These are phyloP conservation scores for Aphanocladium album DNA, from an alignment of 2,329 filamentous ascomycete genomes.

Conservation along the genomic window DNA sequence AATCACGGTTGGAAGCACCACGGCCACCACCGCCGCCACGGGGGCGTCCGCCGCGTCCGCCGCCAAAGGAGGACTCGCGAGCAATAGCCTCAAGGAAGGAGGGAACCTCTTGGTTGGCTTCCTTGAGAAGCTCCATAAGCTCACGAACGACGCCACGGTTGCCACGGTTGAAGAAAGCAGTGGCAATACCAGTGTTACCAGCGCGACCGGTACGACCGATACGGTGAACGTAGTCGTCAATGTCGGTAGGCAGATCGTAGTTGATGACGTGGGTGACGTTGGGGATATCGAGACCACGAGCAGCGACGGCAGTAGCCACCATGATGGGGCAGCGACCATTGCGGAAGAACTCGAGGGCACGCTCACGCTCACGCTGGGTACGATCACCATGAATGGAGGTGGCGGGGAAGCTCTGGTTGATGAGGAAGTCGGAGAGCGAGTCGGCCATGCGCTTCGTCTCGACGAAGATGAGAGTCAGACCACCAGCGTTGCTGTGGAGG, in stretches of 20 bases:
- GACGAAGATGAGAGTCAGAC: conserved; percentile 94
- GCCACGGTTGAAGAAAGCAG: conserved; percentile 99
- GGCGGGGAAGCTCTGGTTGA: conserved; percentile 97
- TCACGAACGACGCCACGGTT: conserved; percentile 98
- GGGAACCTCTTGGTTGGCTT: conserved; percentile 96
- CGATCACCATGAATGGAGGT: conserved; percentile 98
- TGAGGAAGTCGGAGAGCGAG: conserved; percentile 93
- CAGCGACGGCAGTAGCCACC: conserved; percentile 94
- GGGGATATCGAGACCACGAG: conserved; percentile 85
- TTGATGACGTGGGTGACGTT: conserved; percentile 98
- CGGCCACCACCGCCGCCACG: conserved; percentile 54
- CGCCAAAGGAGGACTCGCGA: conserved; percentile 83
- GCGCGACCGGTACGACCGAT: conserved; percentile 99
- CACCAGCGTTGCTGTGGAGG: conserved; percentile 84
- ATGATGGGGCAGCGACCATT: conserved; percentile 93
- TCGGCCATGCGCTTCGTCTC: conserved; percentile 99
- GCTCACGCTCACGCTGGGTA: conserved; percentile 97
- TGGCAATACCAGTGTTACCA: conserved; percentile 96
- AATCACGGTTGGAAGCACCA: conserved; percentile 75
- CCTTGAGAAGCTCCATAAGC: conserved; percentile 94
- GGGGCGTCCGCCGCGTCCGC: conserved; percentile 56
- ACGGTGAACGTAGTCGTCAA: conserved; percentile 97
- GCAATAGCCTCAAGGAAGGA: conserved; percentile 95
- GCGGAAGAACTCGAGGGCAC: conserved; percentile 95
- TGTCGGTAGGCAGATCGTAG: conserved; percentile 98